Evolutionary conservation across 2,329 filamentous ascomycete species (phyloP), one percentile per base, ranked within the genome.

Genomic region (Arthrobotrys entomopaga): DNA sequence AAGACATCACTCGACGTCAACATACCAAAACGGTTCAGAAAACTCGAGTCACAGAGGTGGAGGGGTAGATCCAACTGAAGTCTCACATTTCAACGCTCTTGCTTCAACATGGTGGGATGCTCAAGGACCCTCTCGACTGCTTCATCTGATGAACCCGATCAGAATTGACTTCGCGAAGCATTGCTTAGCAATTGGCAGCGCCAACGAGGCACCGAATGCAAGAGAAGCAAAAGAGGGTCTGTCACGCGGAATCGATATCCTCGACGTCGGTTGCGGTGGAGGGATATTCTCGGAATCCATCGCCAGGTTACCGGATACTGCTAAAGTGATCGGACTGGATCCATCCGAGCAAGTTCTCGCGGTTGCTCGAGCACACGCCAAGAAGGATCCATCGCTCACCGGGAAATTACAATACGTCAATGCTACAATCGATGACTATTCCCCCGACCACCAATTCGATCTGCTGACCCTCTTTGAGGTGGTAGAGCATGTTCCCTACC

Each of bases 21-120:
- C 69, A 65, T 66, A 65, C 69, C 69, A 66, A 65, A 46, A 49
- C 26, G 60, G 13, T 34, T 16, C 49, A 58, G 69, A 29, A 42
- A 63, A 29, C 20, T 49, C 57, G 3, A 65, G 42, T 38, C 29
- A 10, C 29, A 53, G 63, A 50, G 65, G 73, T 78, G 88, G 90
- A 54, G 93, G 91, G 65, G 91, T 99, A 82, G 96, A 96, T 79
- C 87, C 91, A 61, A 87, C 90, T 77, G 94, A 99, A 84, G 88
- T 99, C 77, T 91, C 91, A 16, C 95, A 99, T 84, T 99, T 99
- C 87, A 93, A 93, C 80, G 88, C 89, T 76, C 91, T 99, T 79
- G 95, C 95, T 77, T 91, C 91, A 77, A 90, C 90, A 79, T 99
- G 95, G 95, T 99, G 95, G 95, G 93, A 98, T 82, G 91, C 94